Evolutionary conservation across 805 yeast genomes (phyloP).

Genomic region (Candida michaelii): DNA sequence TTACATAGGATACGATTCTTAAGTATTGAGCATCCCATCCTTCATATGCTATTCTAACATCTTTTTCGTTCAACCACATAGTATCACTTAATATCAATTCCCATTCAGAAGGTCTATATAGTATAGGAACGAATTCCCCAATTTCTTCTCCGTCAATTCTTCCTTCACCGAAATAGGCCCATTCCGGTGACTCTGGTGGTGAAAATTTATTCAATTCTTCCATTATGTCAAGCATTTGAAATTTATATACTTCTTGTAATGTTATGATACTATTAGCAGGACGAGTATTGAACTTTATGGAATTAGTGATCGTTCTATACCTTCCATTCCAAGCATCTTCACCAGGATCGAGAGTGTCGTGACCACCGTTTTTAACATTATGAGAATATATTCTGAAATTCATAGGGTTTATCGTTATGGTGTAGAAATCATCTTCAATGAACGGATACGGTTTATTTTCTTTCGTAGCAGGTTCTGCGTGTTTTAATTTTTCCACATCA

Average conservation of each 20-base stretch:
- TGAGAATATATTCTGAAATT: constrained; percentile 36
- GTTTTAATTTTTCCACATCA: constrained; percentile 1
- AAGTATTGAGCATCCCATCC: constrained; percentile 42
- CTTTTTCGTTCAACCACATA: constrained; percentile 35
- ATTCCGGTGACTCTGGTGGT: constrained; percentile 18
- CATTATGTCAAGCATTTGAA: constrained; percentile 34
- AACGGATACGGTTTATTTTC: constrained; percentile 12
- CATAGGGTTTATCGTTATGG: constrained; percentile 15
- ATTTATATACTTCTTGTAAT: constrained; percentile 38
- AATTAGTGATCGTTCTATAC: constrained; percentile 17
- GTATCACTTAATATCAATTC: constrained; percentile 25
- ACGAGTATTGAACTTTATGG: constrained; percentile 26
- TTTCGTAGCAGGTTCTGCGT: constrained; percentile 8
- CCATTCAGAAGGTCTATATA: constrained; percentile 32
- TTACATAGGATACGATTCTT: constrained; percentile 32
- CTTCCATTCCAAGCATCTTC: constrained; percentile 29
- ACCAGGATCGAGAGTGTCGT: constrained; percentile 21
- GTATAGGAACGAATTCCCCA: constrained; percentile 35
- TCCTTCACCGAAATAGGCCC: constrained; percentile 35
- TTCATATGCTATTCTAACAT: constrained; percentile 29
- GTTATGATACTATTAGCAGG: constrained; percentile 32
- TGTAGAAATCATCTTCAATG: constrained; percentile 16
- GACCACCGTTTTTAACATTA: constrained; percentile 33
- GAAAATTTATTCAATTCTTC: constrained; percentile 23
- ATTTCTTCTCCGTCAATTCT: constrained; percentile 25